Conservation (phyloP, 2,329 filamentous ascomycete genomes). For the Dactylellina parvicollis region DNA sequence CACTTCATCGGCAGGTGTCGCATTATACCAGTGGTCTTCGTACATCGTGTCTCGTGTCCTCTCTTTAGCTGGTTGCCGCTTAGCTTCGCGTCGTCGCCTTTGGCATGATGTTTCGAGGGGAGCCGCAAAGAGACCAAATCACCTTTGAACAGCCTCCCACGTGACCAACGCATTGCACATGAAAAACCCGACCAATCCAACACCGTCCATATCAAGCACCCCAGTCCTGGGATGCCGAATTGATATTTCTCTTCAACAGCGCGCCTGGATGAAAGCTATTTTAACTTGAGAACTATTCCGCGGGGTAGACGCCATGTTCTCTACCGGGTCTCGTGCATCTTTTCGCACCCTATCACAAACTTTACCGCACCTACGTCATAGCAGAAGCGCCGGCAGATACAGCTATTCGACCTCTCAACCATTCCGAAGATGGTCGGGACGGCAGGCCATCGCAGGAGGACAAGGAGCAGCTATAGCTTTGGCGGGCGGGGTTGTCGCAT, state of each 20-base stretch:
- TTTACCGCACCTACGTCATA: constrained; percentile 20
- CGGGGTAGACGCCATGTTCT: constrained; percentile 31
- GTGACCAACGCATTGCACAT: constrained; percentile 29
- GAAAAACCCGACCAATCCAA: constrained; percentile 37
- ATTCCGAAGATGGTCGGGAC: constrained; percentile 13
- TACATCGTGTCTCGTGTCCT: constrained; percentile 53
- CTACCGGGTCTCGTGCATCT: constrained; percentile 28
- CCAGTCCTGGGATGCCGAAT: constrained; percentile 1
- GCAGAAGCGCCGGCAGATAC: constrained; percentile 4
- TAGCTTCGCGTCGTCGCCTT: not conserved
- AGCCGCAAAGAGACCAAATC: constrained; percentile 31
- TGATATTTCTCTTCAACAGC: not conserved
- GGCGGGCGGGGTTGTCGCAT: constrained; percentile 24
- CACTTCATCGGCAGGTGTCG: constrained; percentile 39
- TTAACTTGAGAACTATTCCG: constrained; percentile 2
- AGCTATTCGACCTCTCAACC: constrained; percentile 22
- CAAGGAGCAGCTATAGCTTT: constrained; percentile 15
- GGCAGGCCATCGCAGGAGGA: not conserved
- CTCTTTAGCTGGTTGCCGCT: not conserved
- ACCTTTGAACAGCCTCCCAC: constrained; percentile 10
- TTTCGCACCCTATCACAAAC: constrained; percentile 32
- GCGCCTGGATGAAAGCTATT: not conserved
- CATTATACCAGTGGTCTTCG: constrained; percentile 58
- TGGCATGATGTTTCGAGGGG: not conserved
- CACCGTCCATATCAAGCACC: constrained; percentile 11